Percentiles rank a stretch among this genome's conserved stretches.
phyloP scores from a whole-genome alignment of 768 basidiomycete species.

The Kwoniella sp. region DNA sequence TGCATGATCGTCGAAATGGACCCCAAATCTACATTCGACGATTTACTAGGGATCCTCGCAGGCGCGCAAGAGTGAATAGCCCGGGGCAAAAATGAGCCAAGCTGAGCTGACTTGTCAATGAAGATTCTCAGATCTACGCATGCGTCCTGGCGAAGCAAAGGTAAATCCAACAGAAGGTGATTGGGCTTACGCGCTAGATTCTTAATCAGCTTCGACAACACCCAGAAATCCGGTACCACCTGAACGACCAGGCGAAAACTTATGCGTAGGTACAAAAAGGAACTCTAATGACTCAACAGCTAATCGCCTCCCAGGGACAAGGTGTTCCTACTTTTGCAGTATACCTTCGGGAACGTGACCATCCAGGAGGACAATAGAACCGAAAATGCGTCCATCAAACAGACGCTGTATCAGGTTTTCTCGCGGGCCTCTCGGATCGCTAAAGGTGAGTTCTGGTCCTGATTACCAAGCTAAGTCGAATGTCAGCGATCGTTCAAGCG shows the following conservation, averaged over 20 bases:
- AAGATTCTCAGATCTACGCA: conserved; percentile 44
- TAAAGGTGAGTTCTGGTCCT: conserved; percentile 61
- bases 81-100: neutral
- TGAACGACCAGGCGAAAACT: conserved; percentile 68
- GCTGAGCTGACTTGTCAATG: neutral
- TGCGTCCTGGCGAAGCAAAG: conserved; percentile 43
- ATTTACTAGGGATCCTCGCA: conserved; percentile 16
- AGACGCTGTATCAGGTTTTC: conserved; percentile 73
- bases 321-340: conserved; percentile 77
- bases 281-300: neutral
- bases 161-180: conserved; percentile 13
- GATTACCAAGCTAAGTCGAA: neutral
- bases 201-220: conserved; percentile 51
- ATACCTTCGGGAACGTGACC: conserved; percentile 56
- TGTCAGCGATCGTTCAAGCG: conserved; percentile 74
- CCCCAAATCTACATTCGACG: neutral
- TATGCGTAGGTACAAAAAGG: conserved; percentile 55
- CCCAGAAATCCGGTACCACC: conserved; percentile 75
- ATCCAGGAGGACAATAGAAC: conserved; percentile 66
- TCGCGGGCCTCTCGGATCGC: conserved; percentile 76
- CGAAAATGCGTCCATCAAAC: conserved; percentile 57
- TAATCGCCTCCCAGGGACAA: conserved; percentile 63
- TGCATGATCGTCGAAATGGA: neutral
- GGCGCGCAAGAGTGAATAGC: conserved; percentile 38
- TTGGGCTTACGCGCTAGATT: conserved; percentile 26